Base-by-base conservation (phyloP, 768 basidiomycete species). In the Lactarius psammicola region DNA sequence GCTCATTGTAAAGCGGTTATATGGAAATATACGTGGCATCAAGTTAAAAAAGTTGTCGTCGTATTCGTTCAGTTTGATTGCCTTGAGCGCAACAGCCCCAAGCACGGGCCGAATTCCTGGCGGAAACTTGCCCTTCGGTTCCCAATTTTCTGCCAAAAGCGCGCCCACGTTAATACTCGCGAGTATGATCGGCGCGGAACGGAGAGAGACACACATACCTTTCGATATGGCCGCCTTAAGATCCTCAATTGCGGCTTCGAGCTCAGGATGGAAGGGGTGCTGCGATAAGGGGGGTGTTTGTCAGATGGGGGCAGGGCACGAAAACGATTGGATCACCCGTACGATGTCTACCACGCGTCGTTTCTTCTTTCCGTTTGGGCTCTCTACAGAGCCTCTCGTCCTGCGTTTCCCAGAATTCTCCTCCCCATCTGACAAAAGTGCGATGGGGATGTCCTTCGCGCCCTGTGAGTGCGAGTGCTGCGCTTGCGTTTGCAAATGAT, bases 1-100 rank as follows among this genome's bases (percentile, higher is more conserved):
- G 59, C 84, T 90, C 88, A 98, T 94, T 0, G 93, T 96, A 74
- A 92, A 99, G 69, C 89, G 87, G 78, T 99, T 99, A 74, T 98
- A 98, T 0, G 94, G 94, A 71, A 98, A 94, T 44, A 96, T 75
- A 28, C 77, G 81, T 0, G 95, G 93, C 86, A 98, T 90, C 23
- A 89, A 80, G 71, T 86, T 88, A 78, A 96, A 98, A 75, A 96
- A 96, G 71, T 90, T 85, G 20, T 96, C 95, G 67, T 93, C 90
- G 76, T 96, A 97, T 73, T 95, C 87, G 74, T 88, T 90, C n/a
- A 91, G 81, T 31, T 82, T 79, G 71, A 96, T 85, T 0, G 96
- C 95, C 58, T 87, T 82, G 44, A 92, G 72, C 0, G 94, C 92
- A 46, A 92, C 82, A 11, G 84, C 74, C n/a, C 80, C 78, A 4